Base-by-base conservation (phyloP, 2,329 filamentous ascomycete species). In the Venturia asperata region DNA sequence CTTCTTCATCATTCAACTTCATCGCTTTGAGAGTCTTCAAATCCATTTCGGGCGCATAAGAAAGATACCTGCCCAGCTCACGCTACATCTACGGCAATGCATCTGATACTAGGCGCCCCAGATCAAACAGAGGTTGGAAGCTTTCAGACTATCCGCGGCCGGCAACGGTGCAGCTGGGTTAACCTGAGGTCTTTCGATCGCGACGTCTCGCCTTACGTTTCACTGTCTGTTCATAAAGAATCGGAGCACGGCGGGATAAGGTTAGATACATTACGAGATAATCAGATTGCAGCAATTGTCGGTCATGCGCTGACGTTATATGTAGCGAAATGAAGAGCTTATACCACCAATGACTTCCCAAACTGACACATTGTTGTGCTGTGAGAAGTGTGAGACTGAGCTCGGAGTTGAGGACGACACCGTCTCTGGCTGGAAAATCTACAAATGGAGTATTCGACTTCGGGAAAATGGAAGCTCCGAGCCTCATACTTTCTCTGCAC, bases 31-130 rank as follows among this genome's bases (percentile, higher is more conserved):
- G 34, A 60, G 65, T 60, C 55, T 63, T 43, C n/a, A 43, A 27
- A 19, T 2, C 37, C 5, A 17, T 9, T 45, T 24, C 34, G 27
- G 81, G 82, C 80, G 74, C 80, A 76, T 71, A 82, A 85, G 83
- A 85, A 85, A 80, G 81, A 80, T 79, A 73, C 78, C 74, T 73
- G 74, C 75, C 76, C 68, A 66, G 74, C 68, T 70, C 45, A 56
- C 52, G 63, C 47, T 63, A 42, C 64, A 65, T 70, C 71, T 68
- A 75, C 82, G 81, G 78, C 75, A 74, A n/a, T 74, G 78, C 75
- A 79, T 80, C 78, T 80, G 83, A 85, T 85, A 85, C 83, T 52
- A 81, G 79, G 73, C 81, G 78, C 81, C 83, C 81, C 71, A 85
- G 68, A 85, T 41, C 24, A 65, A 65, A 58, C 34, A 52, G 30